Evolutionary conservation across 805 yeast species (phyloP), one percentile per base, ranked within the genome.

Genomic region (Maudiozyma serrabonitensis): DNA sequence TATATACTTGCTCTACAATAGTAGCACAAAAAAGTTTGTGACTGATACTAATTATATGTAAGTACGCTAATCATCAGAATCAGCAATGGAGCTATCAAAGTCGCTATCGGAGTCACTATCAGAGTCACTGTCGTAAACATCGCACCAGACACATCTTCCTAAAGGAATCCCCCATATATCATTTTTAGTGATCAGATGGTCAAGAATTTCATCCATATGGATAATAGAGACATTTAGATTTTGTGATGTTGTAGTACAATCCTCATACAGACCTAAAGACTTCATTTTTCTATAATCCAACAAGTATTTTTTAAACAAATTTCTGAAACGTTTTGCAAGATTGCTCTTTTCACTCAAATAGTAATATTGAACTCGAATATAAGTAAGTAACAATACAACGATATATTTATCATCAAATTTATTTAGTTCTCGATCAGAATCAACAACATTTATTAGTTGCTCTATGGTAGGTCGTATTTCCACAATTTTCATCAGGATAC

Each of bases 131-230:
- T 59, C 52, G 23, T 52, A 62, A 15, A 55, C 52, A 43, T 55
- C 48, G 50, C 59, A 54, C 69, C 68, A 64, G 41, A 52, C 72
- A 61, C 61, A 88, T 53, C 55, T 87, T 54, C 96, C 95, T 45
- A 91, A 61, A 2, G 86, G 79, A 47, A 89, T 68, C 45, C 87
- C 96, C 56, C 85, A 76, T 19, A 84, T 82, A 51, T 87, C 73
- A 38, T 76, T 78, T 35, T 75, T 70, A 1, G 60, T 69, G 25
- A 84, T 63, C 44, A 91, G 61, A 40, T 68, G 67, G 57, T 91
- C 96, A 0, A 80, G 75, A 59, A 82, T 76, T 60, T 82, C 91
- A 64, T 91, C 98, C 68, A 91, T 73, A 58, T 79, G 75, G 5
- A 70, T 67, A 47, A 80, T 50, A 21, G 50, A 43, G 6, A 61